phyloP scores from a whole-genome alignment of 208 protist genomes.

The Polymyxa betae region DNA sequence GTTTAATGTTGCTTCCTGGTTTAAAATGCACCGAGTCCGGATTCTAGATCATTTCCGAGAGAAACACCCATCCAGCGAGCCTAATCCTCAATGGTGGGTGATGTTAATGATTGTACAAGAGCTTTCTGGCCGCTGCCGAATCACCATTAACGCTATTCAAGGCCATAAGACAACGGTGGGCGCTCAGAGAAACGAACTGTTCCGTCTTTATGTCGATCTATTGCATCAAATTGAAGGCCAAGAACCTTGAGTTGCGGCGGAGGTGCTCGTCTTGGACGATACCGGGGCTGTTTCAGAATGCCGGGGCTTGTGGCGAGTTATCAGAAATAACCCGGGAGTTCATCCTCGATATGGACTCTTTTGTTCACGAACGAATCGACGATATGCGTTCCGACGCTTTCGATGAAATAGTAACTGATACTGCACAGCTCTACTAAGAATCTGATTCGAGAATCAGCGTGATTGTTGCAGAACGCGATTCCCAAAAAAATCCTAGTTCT shows the following conservation, averaged over 20 bases:
- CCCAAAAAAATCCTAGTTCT: not conserved
- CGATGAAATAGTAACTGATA: not conserved
- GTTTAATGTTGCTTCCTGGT: too few relatives aligned
- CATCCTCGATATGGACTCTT: not conserved
- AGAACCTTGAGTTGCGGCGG: not conserved
- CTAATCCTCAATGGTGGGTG: not conserved
- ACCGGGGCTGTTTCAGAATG: not conserved
- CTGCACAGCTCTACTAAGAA: not conserved
- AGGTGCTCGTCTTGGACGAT: not conserved
- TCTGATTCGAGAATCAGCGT: not conserved
- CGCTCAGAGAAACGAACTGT: not conserved
- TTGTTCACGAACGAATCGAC: conserved; percentile 1
- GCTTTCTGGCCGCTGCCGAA: not conserved
- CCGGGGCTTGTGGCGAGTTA: not conserved
- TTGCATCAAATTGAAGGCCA: not conserved
- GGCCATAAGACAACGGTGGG: not conserved
- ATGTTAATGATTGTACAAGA: conserved; percentile 7
- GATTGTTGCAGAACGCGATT: conserved; percentile 1
- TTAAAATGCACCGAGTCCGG: too few relatives aligned
- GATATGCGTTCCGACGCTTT: not conserved
- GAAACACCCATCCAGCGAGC: too few relatives aligned
- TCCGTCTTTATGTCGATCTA: not conserved
- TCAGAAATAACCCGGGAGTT: not conserved
- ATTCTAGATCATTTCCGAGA: too few relatives aligned
- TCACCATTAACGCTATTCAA: not conserved